A percentile compares a stretch with the other conserved stretches of the same genome.
Conservation (phyloP, 805 yeast species). For the Cyberlindnera maritima region DNA sequence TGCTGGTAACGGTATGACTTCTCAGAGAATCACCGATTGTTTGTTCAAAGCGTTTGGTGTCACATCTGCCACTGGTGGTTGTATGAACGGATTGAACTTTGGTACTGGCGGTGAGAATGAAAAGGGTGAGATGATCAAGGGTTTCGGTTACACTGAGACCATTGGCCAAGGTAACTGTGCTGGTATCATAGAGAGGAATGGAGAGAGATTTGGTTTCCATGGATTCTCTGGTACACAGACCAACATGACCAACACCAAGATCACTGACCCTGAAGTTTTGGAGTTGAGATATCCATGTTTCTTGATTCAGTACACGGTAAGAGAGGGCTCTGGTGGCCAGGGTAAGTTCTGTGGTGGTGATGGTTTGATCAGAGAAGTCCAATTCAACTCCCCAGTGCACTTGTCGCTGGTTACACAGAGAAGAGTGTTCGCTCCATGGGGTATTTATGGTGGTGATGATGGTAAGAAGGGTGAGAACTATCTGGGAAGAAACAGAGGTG, state of each 20-base stretch:
- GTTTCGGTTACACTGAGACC: constrained; percentile 54
- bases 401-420: constrained; percentile 49
- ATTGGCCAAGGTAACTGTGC: constrained; percentile 58
- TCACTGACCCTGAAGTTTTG: constrained; percentile 53
- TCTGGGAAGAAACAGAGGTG: constrained; percentile 33
- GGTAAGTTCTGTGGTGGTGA: constrained; percentile 50
- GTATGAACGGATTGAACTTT: constrained; percentile 56
- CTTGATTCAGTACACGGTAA: constrained; percentile 41
- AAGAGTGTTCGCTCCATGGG: constrained; percentile 53
- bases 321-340: constrained; percentile 46
- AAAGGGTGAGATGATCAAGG: constrained; percentile 40
- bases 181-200: constrained; percentile 53
- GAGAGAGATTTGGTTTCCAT: constrained; percentile 61
- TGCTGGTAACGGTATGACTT: constrained; percentile 54
- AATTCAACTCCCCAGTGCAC: constrained; percentile 40
- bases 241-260: constrained; percentile 52
- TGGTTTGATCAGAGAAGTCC: constrained; percentile 49
- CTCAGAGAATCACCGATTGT: constrained; percentile 55
- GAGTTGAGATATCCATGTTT: constrained; percentile 52
- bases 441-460: constrained; percentile 50
- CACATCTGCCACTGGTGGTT: constrained; percentile 57
- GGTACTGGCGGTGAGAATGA: constrained; percentile 44
- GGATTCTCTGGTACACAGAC: constrained; percentile 54
- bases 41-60: constrained; percentile 52
- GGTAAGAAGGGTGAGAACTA: constrained; percentile 48